Percentiles rank a stretch among this genome's conserved stretches.
Conservation (phyloP, 164 flowering plant genomes). For the Tinospora cordifolia region DNA sequence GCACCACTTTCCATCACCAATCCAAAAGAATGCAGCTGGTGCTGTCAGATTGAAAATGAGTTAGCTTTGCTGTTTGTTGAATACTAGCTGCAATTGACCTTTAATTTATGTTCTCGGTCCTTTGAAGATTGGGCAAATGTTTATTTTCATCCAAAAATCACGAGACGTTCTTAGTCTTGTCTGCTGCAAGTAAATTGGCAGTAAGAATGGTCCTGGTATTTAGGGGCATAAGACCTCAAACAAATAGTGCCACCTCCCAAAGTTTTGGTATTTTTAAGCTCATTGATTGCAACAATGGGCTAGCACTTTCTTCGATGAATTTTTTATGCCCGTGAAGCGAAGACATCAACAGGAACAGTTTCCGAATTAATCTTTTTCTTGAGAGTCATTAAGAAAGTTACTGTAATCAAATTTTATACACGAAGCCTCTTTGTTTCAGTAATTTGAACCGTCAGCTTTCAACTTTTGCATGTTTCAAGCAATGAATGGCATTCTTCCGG, state of each 20-base stretch:
- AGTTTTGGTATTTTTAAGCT: no score
- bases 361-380: not conserved
- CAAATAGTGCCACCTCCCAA: no score
- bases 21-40: not conserved
- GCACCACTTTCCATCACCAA: not conserved
- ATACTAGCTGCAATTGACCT: not conserved
- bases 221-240: no score
- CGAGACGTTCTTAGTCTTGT: no score
- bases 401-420: not conserved
- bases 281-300: not conserved
- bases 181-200: no score
- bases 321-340: not conserved
- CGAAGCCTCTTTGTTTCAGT: not conserved
- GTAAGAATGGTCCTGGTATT: no score
- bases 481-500: constrained; percentile 3
- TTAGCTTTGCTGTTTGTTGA: not conserved
- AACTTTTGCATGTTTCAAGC: constrained; percentile 3
- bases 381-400: not conserved
- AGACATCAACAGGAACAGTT: not conserved
- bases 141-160: no score
- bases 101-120: no score
- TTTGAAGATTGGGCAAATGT: no score
- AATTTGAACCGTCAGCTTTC: not conserved
- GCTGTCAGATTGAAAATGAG: not conserved
- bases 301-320: not conserved